Conservation (phyloP, 192 early-diverging fungal genomes). For the Linnemannia elongata region DNA sequence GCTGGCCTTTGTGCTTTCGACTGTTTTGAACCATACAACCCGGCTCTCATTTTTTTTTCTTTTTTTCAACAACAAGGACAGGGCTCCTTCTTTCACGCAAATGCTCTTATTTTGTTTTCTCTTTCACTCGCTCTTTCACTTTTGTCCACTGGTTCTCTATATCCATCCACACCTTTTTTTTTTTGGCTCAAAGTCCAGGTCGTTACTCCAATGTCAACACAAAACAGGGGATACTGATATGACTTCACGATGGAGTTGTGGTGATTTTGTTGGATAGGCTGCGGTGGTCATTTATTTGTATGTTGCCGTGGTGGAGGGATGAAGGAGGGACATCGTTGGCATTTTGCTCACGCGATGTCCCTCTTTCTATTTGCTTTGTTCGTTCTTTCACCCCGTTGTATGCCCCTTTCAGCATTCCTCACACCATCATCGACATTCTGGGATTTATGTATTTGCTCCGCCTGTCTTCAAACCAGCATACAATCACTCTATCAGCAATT, state of each 20-base stretch:
- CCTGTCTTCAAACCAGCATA: background rate
- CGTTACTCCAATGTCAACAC: background rate
- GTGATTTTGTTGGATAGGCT: background rate
- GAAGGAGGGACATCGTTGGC: background rate
- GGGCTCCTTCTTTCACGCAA: background rate
- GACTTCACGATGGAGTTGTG: background rate
- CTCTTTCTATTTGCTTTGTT: no score
- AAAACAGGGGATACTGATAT: background rate
- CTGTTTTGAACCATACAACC: background rate
- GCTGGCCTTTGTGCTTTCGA: background rate
- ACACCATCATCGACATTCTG: background rate
- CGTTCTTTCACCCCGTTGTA: no score
- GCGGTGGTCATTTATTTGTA: background rate
- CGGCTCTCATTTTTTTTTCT: background rate
- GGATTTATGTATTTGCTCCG: background rate
- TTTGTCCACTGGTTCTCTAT: background rate
- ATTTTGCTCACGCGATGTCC: no score
- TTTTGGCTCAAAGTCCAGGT: background rate
- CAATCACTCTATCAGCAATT: background rate
- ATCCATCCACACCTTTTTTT: background rate
- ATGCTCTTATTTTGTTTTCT: background rate
- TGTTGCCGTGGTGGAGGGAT: background rate
- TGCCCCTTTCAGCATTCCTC: no score
- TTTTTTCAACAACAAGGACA: background rate
- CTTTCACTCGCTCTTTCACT: background rate